phyloP scores from a whole-genome alignment of 2,329 filamentous ascomycete genomes.

The Podosphaera leucotricha region DNA sequence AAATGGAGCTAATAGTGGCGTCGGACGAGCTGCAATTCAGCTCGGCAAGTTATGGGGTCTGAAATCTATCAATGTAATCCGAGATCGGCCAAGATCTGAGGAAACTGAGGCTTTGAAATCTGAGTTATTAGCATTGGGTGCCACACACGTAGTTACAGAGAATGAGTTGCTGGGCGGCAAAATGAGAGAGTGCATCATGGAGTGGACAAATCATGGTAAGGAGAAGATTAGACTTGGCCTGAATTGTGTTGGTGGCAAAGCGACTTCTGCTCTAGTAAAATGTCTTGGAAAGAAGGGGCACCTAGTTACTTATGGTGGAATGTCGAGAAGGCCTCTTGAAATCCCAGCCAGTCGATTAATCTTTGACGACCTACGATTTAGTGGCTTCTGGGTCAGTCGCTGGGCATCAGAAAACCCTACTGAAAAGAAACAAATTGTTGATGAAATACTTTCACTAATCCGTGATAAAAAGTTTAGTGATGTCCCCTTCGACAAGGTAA shows the following conservation, averaged over 20 bases:
- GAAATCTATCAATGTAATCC: slow-evolving; percentile 72
- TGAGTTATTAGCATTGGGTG: slow-evolving; percentile 35
- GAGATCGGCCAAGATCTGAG: slow-evolving; percentile 39
- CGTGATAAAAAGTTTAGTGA: slow-evolving; percentile 58
- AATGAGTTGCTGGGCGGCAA: slow-evolving; percentile 21
- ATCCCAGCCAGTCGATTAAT: slow-evolving; percentile 71
- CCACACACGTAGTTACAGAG: slow-evolving; percentile 25
- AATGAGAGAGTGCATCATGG: slow-evolving; percentile 27
- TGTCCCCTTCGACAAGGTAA: slow-evolving; percentile 57
- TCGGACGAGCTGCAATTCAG: slow-evolving; percentile 80
- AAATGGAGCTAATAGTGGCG: slow-evolving; percentile 87
- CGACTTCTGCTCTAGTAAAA: slow-evolving; percentile 56
- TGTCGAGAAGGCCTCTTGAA: slow-evolving; percentile 67
- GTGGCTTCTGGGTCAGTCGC: slow-evolving; percentile 83
- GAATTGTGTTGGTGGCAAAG: slow-evolving; percentile 86
- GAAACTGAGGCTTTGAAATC: slow-evolving; percentile 40
- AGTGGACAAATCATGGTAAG: slow-evolving; percentile 42
- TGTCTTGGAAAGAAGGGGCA: slow-evolving; percentile 43
- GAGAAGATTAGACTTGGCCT: slow-evolving; percentile 55
- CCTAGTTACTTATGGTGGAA: slow-evolving; percentile 85
- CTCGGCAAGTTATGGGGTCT: slow-evolving; percentile 67
- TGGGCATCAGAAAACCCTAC: slow-evolving; percentile 60
- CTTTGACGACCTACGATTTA: slow-evolving; percentile 74
- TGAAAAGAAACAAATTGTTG: slow-evolving; percentile 58
- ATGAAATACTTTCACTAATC: slow-evolving; percentile 58